phyloP scores from a whole-genome alignment of 1,284 basidiomycete genomes.

The Ustilago bromivora region DNA sequence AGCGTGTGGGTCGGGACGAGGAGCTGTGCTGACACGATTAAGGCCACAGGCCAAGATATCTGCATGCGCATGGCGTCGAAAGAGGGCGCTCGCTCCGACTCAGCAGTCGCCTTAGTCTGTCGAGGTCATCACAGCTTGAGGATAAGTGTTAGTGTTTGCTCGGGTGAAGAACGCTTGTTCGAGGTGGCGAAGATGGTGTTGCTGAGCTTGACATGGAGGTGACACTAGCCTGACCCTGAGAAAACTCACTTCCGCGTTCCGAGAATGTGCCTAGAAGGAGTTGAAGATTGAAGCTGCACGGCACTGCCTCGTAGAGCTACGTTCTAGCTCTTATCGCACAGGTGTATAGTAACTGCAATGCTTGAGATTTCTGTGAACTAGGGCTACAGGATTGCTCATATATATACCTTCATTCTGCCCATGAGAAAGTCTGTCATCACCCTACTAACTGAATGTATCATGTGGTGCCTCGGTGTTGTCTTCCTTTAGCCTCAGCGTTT shows the following conservation, averaged over 20 bases:
- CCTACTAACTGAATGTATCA: no score
- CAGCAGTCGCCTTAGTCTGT: background rate
- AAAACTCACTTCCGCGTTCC: constrained; percentile 10
- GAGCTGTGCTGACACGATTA: constrained; percentile 14
- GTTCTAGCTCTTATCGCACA: no score
- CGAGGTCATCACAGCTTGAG: constrained; percentile 11
- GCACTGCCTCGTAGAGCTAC: no score
- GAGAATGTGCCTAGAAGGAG: background rate
- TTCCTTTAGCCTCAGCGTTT: no score
- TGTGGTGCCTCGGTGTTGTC: no score
- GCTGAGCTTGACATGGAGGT: constrained; percentile 17
- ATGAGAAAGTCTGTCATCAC: no score
- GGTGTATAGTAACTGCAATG: no score
- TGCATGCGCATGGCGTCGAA: constrained; percentile 21
- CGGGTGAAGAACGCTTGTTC: background rate
- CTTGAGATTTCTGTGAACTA: no score
- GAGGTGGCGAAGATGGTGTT: background rate
- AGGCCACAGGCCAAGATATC: constrained; percentile 11
- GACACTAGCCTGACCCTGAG: constrained; percentile 2
- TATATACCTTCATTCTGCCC: no score
- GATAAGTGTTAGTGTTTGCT: background rate
- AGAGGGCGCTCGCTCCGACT: background rate
- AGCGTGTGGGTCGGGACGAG: constrained; percentile 6
- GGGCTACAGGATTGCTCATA: no score
- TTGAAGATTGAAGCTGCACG: no score